Conservation (phyloP, 2,329 filamentous ascomycete species). For the Metarhizium anisopliae region DNA sequence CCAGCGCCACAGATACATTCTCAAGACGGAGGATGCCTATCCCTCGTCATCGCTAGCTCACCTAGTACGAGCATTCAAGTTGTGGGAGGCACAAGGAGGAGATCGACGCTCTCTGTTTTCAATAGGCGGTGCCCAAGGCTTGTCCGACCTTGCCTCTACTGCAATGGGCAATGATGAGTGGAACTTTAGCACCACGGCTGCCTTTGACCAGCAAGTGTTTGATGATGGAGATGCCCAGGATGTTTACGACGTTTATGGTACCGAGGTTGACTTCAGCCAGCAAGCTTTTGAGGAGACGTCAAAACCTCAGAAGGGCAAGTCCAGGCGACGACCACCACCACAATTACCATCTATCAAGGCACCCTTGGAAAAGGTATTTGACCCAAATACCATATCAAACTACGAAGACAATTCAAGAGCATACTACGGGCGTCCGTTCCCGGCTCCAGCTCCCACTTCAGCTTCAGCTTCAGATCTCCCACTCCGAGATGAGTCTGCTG, state of each 20-base stretch:
- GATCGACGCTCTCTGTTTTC: conserved; percentile 57
- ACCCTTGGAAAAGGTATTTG: conserved; percentile 56
- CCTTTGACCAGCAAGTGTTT: conserved; percentile 52
- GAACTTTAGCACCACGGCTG: conserved; percentile 58
- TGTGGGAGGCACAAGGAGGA: conserved; percentile 69
- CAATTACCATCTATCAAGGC: conserved; percentile 47
- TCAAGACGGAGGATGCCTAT: conserved; percentile 51
- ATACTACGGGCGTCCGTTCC: conserved; percentile 45
- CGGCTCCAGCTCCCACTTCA: conserved; percentile 23
- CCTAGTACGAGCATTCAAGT: conserved; percentile 62
- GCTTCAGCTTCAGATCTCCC: conserved; percentile 43
- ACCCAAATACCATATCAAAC: conserved; percentile 55
- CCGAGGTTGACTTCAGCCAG: conserved; percentile 43
- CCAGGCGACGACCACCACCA: conserved; percentile 48
- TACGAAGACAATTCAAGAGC: conserved; percentile 55
- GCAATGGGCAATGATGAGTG: conserved; percentile 49
- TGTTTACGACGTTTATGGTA: conserved; percentile 52
- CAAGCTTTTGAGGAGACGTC: conserved; percentile 39
- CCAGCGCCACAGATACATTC: conserved; percentile 60
- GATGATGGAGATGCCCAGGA: conserved; percentile 45
- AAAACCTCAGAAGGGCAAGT: conserved; percentile 42
- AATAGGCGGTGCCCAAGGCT: conserved; percentile 47
- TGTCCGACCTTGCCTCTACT: conserved; percentile 33
- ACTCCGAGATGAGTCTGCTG: conserved; percentile 44
- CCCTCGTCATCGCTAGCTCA: conserved; percentile 55